These are phyloP conservation scores for Flagelloscypha sp. DNA, from an alignment of 768 basidiomycete species.

Conservation along the genomic window DNA sequence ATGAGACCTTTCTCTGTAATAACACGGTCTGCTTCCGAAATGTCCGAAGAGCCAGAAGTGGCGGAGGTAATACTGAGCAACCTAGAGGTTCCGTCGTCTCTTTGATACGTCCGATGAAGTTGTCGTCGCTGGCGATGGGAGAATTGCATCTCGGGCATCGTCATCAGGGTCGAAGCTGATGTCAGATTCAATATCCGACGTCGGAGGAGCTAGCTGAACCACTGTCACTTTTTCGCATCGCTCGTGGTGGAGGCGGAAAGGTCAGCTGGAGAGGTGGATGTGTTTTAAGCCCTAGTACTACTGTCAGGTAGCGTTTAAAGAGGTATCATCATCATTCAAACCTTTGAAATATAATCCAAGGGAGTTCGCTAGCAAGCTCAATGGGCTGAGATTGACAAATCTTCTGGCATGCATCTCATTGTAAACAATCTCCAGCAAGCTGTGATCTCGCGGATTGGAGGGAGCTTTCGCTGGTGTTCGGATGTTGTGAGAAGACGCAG, in stretches of 20 bases:
- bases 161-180: slow-evolving; percentile 23
- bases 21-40: no score
- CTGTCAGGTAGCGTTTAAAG: slow-evolving; percentile 1
- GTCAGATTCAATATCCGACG: no score
- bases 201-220: no score
- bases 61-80: no score
- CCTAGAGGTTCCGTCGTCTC: no score
- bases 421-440: slow-evolving; percentile 55
- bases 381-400: slow-evolving; percentile 60
- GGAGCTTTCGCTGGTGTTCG: slow-evolving; percentile 32
- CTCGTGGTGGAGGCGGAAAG: slow-evolving; percentile 40
- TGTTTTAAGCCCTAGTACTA: slow-evolving; percentile 27
- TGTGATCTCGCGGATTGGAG: slow-evolving; percentile 59
- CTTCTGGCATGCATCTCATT: slow-evolving; percentile 57
- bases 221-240: slow-evolving; percentile 9
- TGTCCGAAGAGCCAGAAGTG: no score
- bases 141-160: slow-evolving; percentile 27
- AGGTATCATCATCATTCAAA: slow-evolving; percentile 18
- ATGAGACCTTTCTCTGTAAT: slow-evolving; percentile 7
- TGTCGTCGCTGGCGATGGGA: slow-evolving; percentile 20
- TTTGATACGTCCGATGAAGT: no score
- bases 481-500: slow-evolving; percentile 29
- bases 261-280: slow-evolving; percentile 54
- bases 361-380: slow-evolving; percentile 50
- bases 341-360: slow-evolving; percentile 58